These are phyloP conservation scores for Protomyces lactucae-debilis DNA, from an alignment of 1,139 yeast genomes.

Conservation along the genomic window DNA sequence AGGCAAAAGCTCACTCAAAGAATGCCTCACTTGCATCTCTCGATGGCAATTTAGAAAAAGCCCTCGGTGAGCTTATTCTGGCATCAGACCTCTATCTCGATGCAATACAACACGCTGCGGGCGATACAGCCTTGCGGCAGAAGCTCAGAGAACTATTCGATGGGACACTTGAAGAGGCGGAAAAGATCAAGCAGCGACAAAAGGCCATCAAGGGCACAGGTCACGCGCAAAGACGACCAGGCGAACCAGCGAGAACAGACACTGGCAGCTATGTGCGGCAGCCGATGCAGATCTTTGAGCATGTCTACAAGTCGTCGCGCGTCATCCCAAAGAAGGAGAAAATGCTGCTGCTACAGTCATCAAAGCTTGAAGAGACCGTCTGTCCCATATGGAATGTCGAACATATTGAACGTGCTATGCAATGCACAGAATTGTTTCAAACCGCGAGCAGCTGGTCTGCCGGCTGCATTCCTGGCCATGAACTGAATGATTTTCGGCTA, in stretches of 20 bases:
- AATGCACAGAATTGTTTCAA: background rate
- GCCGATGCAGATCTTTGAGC: background rate
- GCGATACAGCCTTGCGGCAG: slow-evolving; percentile 7
- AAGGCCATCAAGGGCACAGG: background rate
- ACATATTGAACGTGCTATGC: background rate
- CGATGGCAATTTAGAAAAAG: slow-evolving; percentile 13
- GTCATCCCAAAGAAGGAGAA: slow-evolving; percentile 25
- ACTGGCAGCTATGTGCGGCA: background rate
- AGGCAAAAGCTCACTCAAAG: background rate
- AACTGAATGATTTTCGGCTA: background rate
- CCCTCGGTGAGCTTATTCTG: slow-evolving; percentile 9
- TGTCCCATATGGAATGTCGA: slow-evolving; percentile 31
- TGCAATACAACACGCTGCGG: slow-evolving; percentile 13
- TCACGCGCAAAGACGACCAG: background rate
- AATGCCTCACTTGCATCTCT: slow-evolving; percentile 8
- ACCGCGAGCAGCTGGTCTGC: slow-evolving; percentile 11
- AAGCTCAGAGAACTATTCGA: slow-evolving; percentile 11
- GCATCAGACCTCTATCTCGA: slow-evolving; percentile 21
- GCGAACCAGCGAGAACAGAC: background rate
- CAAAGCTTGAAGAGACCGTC: slow-evolving; percentile 26
- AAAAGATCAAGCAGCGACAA: slow-evolving; percentile 23
- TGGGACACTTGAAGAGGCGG: slow-evolving; percentile 27
- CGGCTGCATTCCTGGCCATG: background rate
- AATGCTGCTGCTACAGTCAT: slow-evolving; percentile 27
- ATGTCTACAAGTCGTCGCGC: background rate